Conservation (phyloP, 1,139 yeast genomes). For the Taiozyma onychis region DNA sequence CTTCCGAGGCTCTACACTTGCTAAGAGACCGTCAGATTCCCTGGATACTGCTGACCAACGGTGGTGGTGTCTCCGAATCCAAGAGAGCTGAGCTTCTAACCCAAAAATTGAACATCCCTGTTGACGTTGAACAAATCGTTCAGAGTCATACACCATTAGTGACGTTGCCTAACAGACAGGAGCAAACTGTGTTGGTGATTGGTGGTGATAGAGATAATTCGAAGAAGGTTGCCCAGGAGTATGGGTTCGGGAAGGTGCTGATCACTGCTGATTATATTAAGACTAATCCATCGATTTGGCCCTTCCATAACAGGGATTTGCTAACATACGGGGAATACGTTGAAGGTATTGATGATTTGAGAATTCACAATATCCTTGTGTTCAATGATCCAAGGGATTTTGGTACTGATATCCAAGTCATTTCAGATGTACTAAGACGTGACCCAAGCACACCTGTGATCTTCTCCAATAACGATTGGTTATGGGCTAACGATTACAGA, state of each 20-base stretch:
- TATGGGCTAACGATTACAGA: conserved; percentile 84
- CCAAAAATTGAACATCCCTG: conserved; percentile 39
- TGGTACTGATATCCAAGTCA: conserved; percentile 80
- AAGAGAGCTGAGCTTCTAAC: conserved; percentile 56
- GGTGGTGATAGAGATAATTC: conserved; percentile 77
- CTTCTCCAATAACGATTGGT: conserved; percentile 81
- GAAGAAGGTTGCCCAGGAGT: conserved; percentile 63
- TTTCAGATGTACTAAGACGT: conserved; percentile 57
- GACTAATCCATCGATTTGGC: conserved; percentile 58
- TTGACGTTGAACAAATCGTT: conserved; percentile 63
- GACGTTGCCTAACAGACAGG: conserved; percentile 45
- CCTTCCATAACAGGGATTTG: conserved; percentile 60
- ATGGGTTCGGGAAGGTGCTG: conserved; percentile 79
- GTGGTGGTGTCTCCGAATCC: conserved; percentile 79
- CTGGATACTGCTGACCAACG: conserved; percentile 81
- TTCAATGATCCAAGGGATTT: conserved; percentile 91
- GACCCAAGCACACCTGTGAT: conserved; percentile 72
- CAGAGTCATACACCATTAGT: conserved; percentile 92
- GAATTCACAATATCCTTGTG: conserved; percentile 75
- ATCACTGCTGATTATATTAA: conserved; percentile 70
- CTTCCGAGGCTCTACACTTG: conserved; percentile 55
- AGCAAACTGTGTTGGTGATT: conserved; percentile 63
- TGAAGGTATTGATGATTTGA: conserved; percentile 31
- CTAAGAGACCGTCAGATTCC: conserved; percentile 61
- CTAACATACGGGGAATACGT: conserved; percentile 36